Base-by-base conservation (phyloP, 371 early-diverging fungal genomes). In the Lichtheimia ramosa region DNA sequence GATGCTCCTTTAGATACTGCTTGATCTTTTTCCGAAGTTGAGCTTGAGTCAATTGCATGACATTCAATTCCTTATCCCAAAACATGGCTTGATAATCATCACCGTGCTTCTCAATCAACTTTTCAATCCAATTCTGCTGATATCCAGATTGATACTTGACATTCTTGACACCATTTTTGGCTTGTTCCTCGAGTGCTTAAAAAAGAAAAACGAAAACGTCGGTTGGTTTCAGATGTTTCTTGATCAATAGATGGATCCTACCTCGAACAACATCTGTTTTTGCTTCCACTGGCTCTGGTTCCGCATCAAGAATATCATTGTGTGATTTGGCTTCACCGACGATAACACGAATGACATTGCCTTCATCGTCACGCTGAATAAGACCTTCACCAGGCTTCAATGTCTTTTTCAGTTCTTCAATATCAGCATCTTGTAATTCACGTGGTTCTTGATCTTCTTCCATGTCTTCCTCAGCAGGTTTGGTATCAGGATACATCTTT, bases 21-120 rank as follows among this genome's bases (percentile, higher is more conserved):
- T 27, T 25, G 28, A 48, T 43, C 41, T 89, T 90, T 68, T 83
- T 86, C 70, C 82, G 83, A 56, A 96, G 69, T 71, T 96, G 95
- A 28, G 81, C 83, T 10, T 73, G 83, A 0, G 94, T 90, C 48
- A 88, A 83, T 74, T 95, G 95, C 71, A 91, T 89, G 48, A 68
- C 64, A 69, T 96, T 96, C 41, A 95, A 74, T 54, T 89, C 84
- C 52, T 81, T 78, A 60, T 96, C 96, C 88, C 94, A 79, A 58
- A 89, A 87, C 96, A 96, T 96, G 54, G 89, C 91, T 10, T 87
- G 81, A 54, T 90, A 94, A 59, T 95, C 87, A 51, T 86, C 82
- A 8, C 91, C 93, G 58, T 95, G 88, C 76, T 91, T 92, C 15
- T 82, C 82, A 16, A 90, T 75, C 70, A 94, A 65, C 48, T 79